Percentiles rank a stretch among this genome's conserved stretches.
Evolutionary conservation across 2,329 filamentous ascomycete genomes (phyloP).

Genomic region (Drechmeria coniospora): DNA sequence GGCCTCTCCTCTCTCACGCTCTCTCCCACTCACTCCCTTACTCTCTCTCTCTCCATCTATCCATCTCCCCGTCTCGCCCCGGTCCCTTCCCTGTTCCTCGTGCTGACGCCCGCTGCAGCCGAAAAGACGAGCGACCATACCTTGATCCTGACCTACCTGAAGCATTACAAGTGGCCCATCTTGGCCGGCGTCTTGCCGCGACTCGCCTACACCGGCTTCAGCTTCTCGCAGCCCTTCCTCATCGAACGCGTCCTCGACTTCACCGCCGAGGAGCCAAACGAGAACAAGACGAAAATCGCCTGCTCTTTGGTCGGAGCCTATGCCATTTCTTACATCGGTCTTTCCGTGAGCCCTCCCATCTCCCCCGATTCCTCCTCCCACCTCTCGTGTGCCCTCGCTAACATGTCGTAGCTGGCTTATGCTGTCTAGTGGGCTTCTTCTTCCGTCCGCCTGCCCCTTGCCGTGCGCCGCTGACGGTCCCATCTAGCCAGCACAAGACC

Average conservation of each 20-base stretch:
- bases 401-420: too few species aligned
- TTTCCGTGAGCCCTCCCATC: slow-evolving; percentile 15
- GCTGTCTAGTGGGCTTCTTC: too few species aligned
- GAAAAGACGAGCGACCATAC: slow-evolving; percentile 9
- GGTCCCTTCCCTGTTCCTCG: too few species aligned
- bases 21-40: too few species aligned
- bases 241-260: slow-evolving; percentile 19
- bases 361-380: slow-evolving; percentile 1
- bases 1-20: too few species aligned
- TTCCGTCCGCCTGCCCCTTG: too few species aligned
- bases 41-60: too few species aligned
- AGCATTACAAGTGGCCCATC: slow-evolving; percentile 12
- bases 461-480: too few species aligned
- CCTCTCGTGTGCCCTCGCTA: too few species aligned
- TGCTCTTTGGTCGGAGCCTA: slow-evolving; percentile 24
- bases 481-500: slow-evolving; percentile 17
- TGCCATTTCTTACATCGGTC: slow-evolving; percentile 21
- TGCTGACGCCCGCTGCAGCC: slow-evolving; percentile 2
- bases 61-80: too few species aligned
- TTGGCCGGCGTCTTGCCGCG: slow-evolving; percentile 18
- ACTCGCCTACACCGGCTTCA: slow-evolving; percentile 20
- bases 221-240: slow-evolving; percentile 27
- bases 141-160: slow-evolving; percentile 9
- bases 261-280: slow-evolving; percentile 9
- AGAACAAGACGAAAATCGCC: slow-evolving; percentile 13